Conservation (phyloP, 2,329 filamentous ascomycete species). For the Catunica adiposa region DNA sequence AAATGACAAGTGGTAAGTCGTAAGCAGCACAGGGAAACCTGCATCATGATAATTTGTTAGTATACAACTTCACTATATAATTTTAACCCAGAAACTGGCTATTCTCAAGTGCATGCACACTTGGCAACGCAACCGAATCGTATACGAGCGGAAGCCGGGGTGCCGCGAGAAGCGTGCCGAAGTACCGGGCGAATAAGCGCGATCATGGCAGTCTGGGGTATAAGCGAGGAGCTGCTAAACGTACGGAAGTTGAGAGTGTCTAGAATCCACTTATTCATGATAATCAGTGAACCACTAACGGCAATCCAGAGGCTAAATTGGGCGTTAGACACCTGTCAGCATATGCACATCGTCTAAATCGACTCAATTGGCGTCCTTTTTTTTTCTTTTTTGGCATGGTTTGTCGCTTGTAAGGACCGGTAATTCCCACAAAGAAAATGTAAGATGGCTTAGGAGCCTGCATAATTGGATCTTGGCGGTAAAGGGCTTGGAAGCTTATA, state of each 20-base stretch:
- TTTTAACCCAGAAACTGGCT: too few species aligned
- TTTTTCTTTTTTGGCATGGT: neutral
- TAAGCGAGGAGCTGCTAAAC: conserved; percentile 12
- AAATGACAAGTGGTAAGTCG: conserved; percentile 89
- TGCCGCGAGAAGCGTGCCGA: too few species aligned
- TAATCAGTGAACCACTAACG: conserved; percentile 82
- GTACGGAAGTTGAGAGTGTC: conserved; percentile 62
- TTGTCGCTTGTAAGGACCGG: too few species aligned
- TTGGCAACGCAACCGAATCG: neutral
- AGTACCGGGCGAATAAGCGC: neutral
- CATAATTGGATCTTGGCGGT: neutral
- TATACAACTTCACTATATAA: neutral
- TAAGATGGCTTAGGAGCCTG: too few species aligned
- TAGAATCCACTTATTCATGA: conserved; percentile 99
- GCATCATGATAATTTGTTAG: conserved; percentile 21
- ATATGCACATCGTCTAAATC: conserved; percentile 1
- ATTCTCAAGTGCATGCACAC: neutral
- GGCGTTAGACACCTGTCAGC: conserved; percentile 1
- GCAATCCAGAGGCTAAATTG: conserved; percentile 51
- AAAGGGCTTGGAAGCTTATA: neutral
- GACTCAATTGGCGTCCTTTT: neutral
- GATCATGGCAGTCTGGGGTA: neutral
- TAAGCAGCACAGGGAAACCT: conserved; percentile 67
- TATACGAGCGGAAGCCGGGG: neutral
- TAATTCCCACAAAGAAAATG: too few species aligned